A percentile compares a stretch with the other conserved stretches of the same genome.
Conservation (phyloP, 441 rosid species). For the Gossypium lobatum region DNA sequence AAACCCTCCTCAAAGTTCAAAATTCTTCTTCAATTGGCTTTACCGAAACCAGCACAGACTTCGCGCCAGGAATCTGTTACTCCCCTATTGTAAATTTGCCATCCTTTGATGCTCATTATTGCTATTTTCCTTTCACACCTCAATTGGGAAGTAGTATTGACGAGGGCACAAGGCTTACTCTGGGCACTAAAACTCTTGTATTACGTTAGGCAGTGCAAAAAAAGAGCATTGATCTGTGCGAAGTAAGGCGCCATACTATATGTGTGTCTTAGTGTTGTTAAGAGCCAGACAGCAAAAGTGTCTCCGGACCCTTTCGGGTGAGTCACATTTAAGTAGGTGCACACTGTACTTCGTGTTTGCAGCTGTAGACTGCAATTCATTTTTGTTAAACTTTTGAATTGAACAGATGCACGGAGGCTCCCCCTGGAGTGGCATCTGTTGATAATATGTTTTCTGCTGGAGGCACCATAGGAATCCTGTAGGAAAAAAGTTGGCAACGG, state of each 20-base stretch:
- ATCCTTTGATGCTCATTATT: conserved; percentile 47
- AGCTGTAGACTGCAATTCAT: background rate
- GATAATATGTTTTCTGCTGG: conserved; percentile 97
- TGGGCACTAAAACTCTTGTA: background rate
- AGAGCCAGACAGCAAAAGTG: conserved; percentile 18
- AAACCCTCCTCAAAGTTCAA: conserved; percentile 53
- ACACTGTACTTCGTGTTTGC: background rate
- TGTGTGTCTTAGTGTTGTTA: conserved; percentile 20
- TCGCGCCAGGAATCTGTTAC: conserved; percentile 68
- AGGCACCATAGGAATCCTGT: conserved; percentile 98
- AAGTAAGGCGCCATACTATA: background rate
- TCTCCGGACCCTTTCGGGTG: background rate
- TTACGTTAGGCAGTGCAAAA: background rate
- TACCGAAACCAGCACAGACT: conserved; percentile 77
- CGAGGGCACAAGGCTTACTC: background rate
- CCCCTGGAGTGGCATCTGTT: conserved; percentile 96
- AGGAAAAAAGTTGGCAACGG: conserved; percentile 96
- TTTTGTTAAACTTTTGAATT: conserved; percentile 12
- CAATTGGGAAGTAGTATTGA: conserved; percentile 33
- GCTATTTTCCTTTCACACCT: background rate
- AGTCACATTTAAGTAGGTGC: background rate
- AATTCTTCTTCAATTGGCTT: conserved; percentile 65
- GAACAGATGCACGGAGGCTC: conserved; percentile 92
- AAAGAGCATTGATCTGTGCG: background rate
- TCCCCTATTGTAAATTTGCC: conserved; percentile 54